Base-by-base conservation (phyloP, 306 rosid species). In the Chamaecrista fasciculata region DNA sequence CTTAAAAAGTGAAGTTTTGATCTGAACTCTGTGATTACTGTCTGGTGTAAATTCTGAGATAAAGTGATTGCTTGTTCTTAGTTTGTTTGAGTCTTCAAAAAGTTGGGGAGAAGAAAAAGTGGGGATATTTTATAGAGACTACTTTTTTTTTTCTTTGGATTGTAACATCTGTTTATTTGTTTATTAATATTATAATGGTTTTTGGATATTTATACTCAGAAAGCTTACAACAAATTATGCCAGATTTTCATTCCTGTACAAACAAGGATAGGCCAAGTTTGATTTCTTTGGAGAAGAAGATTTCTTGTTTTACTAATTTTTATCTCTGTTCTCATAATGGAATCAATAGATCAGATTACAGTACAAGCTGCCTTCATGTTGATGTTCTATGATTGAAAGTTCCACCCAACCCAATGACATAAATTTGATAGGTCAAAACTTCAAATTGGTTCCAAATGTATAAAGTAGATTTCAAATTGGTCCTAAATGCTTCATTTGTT, bases 1-100 rank as follows among this genome's bases (percentile, higher is more conserved):
- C 64, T 76, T 55, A 55, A 55, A 60, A 72, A 47, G 24, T 79
- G 71, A 52, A 56, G 69, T 71, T 83, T 71, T 85, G 81, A 81
- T 77, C 49, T 44, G 56, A 74, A 65, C 46, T 75, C 44, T 46
- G 57, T 37, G 34, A 18, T 5, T 53, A 18, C 37, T 63, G 39
- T 76, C 21, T 70, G 73, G 55, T 79, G 59, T 60, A 74, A 73
- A 57, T 21, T 62, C n/a, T 23, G 23, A 33, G 65, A 62, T 66
- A 62, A 34, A 65, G 46, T 68, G 69, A 70, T 64, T 78, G 64
- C 55, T 39, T 69, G 50, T 63, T 31, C 42, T 61, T 29, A 50
- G 43, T 40, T 69, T 37, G 74, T 44, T 62, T 76, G 83, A 76
- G 70, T 66, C 33, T 70, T 80, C 69, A 70, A 24, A 36, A 24